Evolutionary conservation across 164 flowering plant genomes (phyloP), one percentile per base, ranked within the genome.

Genomic region (Vitis labrusca): DNA sequence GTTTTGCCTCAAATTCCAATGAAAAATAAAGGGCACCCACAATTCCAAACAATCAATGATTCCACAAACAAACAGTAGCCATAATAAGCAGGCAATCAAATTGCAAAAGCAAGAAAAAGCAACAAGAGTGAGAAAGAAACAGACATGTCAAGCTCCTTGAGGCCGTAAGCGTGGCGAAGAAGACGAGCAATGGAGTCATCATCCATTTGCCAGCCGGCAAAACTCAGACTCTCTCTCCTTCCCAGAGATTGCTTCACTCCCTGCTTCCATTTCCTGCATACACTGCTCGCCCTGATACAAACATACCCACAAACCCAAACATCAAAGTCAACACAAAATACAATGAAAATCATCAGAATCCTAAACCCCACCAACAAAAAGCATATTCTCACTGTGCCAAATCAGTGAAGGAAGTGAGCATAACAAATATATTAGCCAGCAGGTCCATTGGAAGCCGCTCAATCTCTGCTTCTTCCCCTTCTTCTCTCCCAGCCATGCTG

Each of bases 131-230:
- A 58, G 8, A 70, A 51, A 65, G 54, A 73, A 50, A 61, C 50
- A 69, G 61, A 95, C 97, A 92, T 92, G 83, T 92, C 97, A 27
- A 95, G 96, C 70, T 95, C 94, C 81, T 87, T 87, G 84, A 95
- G 97, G 76, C 76, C 74, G 69, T 88, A 84, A 29, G 96, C 98
- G 51, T 71, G 65, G 51, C 70, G 79, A 65, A 92, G 87, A 9
- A 95, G 81, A 13, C 97, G 89, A 37, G 91, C 85, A 48, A 88
- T 87, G 71, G 97, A 88, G 2, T 90, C 90, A 76, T 95, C 97
- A 50, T 91, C 96, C 93, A 90, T 90, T 74, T 88, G 92, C 85
- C 90, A 86, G 12, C 96, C 94, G 60, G 94, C 83, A 67, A 95
- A 92, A 81, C 92, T 89, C 79, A 92, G 70, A 50, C 69, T 83